Percentiles rank a stretch among this genome's conserved stretches.
Evolutionary conservation across 129 eudicot species (phyloP).

Genomic region (Centaurea solstitialis): DNA sequence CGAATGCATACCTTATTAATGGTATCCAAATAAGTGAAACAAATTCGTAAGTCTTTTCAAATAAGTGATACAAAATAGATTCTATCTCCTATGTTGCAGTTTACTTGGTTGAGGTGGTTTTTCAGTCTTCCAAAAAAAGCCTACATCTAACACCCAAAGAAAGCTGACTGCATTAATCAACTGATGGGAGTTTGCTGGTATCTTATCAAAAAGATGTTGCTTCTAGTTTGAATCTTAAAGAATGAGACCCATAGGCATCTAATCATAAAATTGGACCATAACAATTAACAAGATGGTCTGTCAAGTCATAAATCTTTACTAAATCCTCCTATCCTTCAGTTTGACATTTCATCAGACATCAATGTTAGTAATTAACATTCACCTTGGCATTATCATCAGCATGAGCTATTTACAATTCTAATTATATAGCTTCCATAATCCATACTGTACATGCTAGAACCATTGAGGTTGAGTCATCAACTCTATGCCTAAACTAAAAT

Average conservation of each 20-base stretch:
- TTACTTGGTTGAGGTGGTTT: not conserved
- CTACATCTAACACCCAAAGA: conserved; percentile 1
- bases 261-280: not conserved
- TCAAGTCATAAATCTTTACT: not conserved
- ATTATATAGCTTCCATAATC: not conserved
- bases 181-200: not conserved
- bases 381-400: conserved; percentile 9
- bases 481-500: conserved; percentile 18
- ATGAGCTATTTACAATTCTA: conserved; percentile 10
- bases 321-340: not conserved
- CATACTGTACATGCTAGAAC: conserved; percentile 6
- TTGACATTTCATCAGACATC: not conserved
- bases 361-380: conserved; percentile 3
- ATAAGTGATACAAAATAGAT: not conserved
- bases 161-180: conserved; percentile 4
- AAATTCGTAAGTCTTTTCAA: not conserved
- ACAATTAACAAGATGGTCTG: not conserved
- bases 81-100: not conserved
- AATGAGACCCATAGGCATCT: not conserved
- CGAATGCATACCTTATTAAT: not conserved
- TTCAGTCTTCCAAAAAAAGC: not conserved
- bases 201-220: conserved; percentile 1
- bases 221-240: conserved; percentile 1
- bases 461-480: conserved; percentile 1
- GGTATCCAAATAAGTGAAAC: not conserved